Evolutionary conservation across 768 basidiomycete genomes (phyloP).

Genomic region (Hericium erinaceus): DNA sequence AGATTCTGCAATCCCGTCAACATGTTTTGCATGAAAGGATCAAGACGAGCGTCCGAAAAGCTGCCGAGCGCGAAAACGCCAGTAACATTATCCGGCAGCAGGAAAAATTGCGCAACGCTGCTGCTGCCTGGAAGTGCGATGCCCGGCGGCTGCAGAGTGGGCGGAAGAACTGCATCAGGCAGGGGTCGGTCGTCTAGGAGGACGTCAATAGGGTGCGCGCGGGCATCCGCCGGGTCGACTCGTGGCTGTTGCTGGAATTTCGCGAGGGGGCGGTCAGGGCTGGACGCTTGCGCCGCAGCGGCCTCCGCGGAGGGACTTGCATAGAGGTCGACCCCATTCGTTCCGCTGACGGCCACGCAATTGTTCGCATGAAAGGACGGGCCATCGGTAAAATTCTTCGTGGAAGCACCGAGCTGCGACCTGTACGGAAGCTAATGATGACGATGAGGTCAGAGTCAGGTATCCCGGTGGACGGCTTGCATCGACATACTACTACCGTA

Average conservation of each 20-base stretch:
- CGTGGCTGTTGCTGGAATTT: constrained; percentile 18
- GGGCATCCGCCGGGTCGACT: constrained; percentile 7
- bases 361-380: constrained; percentile 43
- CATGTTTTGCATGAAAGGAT: constrained; percentile 31
- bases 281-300: background rate
- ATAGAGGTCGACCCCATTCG: constrained; percentile 33
- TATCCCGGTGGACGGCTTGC: background rate
- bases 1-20: constrained; percentile 38
- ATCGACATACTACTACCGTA: constrained; percentile 33
- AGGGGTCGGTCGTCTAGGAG: constrained; percentile 37
- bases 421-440: constrained; percentile 46
- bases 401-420: constrained; percentile 37
- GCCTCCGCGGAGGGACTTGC: background rate
- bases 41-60: constrained; percentile 39
- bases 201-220: constrained; percentile 36
- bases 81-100: constrained; percentile 42
- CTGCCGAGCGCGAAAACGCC: constrained; percentile 51
- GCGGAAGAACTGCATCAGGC: constrained; percentile 30
- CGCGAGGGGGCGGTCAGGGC: constrained; percentile 5
- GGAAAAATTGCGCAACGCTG: constrained; percentile 45
- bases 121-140: constrained; percentile 33
- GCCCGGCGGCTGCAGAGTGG: constrained; percentile 26
- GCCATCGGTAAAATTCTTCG: constrained; percentile 38
- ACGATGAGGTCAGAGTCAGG: background rate
- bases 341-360: constrained; percentile 36